phyloP scores from a whole-genome alignment of 1,284 basidiomycete genomes.

The Wallemia hederae region DNA sequence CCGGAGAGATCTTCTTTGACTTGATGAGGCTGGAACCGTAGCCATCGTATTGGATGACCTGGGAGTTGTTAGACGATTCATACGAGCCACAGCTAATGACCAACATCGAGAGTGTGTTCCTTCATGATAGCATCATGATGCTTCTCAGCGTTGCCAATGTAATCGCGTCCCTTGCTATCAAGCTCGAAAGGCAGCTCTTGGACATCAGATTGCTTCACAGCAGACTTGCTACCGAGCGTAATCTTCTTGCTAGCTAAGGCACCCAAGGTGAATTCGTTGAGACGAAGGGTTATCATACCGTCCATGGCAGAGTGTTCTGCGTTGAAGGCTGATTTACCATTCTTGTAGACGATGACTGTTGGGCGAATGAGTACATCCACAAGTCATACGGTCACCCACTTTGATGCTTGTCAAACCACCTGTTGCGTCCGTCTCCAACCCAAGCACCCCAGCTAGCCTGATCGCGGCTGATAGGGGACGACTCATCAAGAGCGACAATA shows the following conservation, averaged over 20 bases:
- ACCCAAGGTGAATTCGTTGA: constrained; percentile 81
- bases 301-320: constrained; percentile 70
- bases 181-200: constrained; percentile 42
- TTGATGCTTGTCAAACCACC: constrained; percentile 96
- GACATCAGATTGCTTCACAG: constrained; percentile 16
- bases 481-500: constrained; percentile 58
- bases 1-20: constrained; percentile 61
- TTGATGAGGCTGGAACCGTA: constrained; percentile 82
- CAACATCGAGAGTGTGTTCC: constrained; percentile 49
- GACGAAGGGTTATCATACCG: constrained; percentile 71
- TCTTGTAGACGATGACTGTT: constrained; percentile 64
- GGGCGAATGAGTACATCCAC: background rate
- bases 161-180: constrained; percentile 23
- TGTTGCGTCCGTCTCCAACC: constrained; percentile 72
- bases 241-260: constrained; percentile 48
- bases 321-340: constrained; percentile 71
- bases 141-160: constrained; percentile 27
- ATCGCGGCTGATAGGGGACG: constrained; percentile 45
- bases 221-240: constrained; percentile 24
- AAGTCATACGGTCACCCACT: constrained; percentile 21
- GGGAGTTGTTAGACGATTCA: background rate
- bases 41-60: constrained; percentile 61
- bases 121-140: constrained; percentile 50
- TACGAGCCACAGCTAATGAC: constrained; percentile 7
- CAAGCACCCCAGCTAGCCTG: constrained; percentile 58